Percentiles rank a stretch among this genome's conserved stretches.
These are phyloP conservation scores for Nannochloris sp. DNA, from an alignment of 139 green algal species.

Conservation along the genomic window DNA sequence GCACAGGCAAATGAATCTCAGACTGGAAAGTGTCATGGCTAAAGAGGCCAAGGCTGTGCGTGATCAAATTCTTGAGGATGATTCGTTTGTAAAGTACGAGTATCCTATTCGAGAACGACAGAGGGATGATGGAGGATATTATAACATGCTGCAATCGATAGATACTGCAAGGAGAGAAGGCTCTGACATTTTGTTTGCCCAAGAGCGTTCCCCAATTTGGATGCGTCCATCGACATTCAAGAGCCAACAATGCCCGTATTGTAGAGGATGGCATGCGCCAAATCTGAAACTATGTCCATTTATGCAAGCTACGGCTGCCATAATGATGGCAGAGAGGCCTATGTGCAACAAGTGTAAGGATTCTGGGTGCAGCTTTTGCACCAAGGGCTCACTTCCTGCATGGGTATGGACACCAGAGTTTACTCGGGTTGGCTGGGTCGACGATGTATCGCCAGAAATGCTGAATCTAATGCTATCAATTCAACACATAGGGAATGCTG, in stretches of 20 bases:
- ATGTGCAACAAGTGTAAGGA: slow-evolving; percentile 8
- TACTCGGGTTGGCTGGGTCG: slow-evolving; percentile 7
- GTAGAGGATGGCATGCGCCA: background rate
- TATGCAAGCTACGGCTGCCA: slow-evolving; percentile 13
- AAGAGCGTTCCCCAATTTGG: background rate
- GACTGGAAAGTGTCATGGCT: too few relatives aligned
- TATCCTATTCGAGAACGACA: background rate
- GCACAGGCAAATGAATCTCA: too few relatives aligned
- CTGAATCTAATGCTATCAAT: slow-evolving; percentile 11
- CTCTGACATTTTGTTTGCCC: background rate
- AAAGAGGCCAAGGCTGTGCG: too few relatives aligned
- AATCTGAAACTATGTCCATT: slow-evolving; percentile 10
- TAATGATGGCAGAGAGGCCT: slow-evolving; percentile 1
- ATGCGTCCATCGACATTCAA: background rate
- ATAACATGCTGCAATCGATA: too few relatives aligned
- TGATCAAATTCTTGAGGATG: too few relatives aligned
- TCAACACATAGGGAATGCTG: slow-evolving; percentile 9
- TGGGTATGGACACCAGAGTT: background rate
- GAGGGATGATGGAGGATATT: background rate
- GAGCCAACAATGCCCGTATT: background rate
- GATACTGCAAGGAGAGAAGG: background rate
- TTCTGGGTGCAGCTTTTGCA: slow-evolving; percentile 12
- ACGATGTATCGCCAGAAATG: slow-evolving; percentile 9
- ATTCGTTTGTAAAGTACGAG: too few relatives aligned
- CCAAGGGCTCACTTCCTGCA: background rate